Evolutionary conservation across 2,329 filamentous ascomycete species (phyloP), one percentile per base, ranked within the genome.

Genomic region (Colletotrichum chrysophilum): DNA sequence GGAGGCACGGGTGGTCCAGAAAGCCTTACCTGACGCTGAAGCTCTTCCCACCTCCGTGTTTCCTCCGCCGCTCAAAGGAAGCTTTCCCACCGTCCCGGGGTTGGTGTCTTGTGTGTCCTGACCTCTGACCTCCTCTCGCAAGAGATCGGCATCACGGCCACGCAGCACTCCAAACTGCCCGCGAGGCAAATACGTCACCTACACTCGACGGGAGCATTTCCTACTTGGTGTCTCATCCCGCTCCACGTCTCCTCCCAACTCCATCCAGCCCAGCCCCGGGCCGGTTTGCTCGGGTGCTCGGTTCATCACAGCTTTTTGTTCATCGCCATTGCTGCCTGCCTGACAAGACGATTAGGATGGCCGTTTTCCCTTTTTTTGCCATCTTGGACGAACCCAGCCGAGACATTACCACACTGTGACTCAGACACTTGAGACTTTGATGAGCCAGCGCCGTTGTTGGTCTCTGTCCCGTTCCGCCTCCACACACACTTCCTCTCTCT

Each of bases 371-470:
- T 61, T 32, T 56, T 67, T 75, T 64, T 24, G 38, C 72, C 72
- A 75, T 75, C 61, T 55, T 61, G 34, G 43, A 68, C 65, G 74
- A 61, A 70, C 65, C 58, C 74, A 18, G 60, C 65, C 65, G 34
- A 68, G 58, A 69, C 70, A 71, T 26, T 43, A 56, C 36, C 55
- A 71, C 60, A 71, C 43, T 48, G 26, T 60, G 34, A 52, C 52
- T 58, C 30, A 24, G 66, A 38, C 48, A 18, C 36, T 38, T 28
- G 32, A 58, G 66, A 55, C 66, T 58, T 34, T 43, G 30, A 43
- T 43, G 66, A 68, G 52, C 66, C 72, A 70, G 56, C 68, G 62
- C 69, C 72, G 72, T 75, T 75, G 69, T 10, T 72, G 65, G 69
- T 67, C 18, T 48, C 43, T 48, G 61, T 64, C n/a, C 32, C 21